These are phyloP conservation scores for Nepenthes gracilis DNA, from an alignment of 148 eudicot genomes.

Conservation along the genomic window DNA sequence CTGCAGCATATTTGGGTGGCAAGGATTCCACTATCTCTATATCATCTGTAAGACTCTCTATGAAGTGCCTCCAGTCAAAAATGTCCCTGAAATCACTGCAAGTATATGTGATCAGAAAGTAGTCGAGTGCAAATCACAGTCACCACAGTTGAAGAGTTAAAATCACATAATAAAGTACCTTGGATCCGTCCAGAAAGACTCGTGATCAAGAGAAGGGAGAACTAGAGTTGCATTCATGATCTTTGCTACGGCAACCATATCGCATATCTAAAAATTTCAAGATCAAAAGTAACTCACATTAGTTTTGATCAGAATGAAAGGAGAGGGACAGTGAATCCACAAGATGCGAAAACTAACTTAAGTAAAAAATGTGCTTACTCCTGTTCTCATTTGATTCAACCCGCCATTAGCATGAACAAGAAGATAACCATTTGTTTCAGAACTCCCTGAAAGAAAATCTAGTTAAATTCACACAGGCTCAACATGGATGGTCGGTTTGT, in stretches of 20 bases:
- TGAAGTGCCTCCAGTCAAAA: constrained; percentile 43
- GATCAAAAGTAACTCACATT: not conserved
- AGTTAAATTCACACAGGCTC: not conserved
- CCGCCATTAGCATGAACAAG: constrained; percentile 66
- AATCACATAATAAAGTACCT: constrained; percentile 16
- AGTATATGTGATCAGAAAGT: not conserved
- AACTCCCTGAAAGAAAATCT: constrained; percentile 7
- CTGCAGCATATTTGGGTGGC: constrained; percentile 17
- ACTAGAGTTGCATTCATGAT: constrained; percentile 47
- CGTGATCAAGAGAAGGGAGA: constrained; percentile 43
- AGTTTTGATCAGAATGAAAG: not conserved
- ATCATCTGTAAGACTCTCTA: constrained; percentile 20
- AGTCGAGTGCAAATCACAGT: not conserved
- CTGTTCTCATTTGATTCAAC: constrained; percentile 60
- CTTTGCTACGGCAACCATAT: constrained; percentile 42
- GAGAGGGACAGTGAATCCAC: not conserved
- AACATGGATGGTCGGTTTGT: not conserved
- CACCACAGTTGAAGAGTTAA: no score
- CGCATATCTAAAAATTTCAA: constrained; percentile 31
- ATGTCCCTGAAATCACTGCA: constrained; percentile 51
- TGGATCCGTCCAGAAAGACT: constrained; percentile 50
- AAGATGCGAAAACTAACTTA: no score
- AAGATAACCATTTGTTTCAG: constrained; percentile 39
- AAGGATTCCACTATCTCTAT: constrained; percentile 37
- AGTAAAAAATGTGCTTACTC: constrained; percentile 15